Base-by-base conservation (phyloP, 2,329 filamentous ascomycete genomes). In the Colletotrichum coccodes region DNA sequence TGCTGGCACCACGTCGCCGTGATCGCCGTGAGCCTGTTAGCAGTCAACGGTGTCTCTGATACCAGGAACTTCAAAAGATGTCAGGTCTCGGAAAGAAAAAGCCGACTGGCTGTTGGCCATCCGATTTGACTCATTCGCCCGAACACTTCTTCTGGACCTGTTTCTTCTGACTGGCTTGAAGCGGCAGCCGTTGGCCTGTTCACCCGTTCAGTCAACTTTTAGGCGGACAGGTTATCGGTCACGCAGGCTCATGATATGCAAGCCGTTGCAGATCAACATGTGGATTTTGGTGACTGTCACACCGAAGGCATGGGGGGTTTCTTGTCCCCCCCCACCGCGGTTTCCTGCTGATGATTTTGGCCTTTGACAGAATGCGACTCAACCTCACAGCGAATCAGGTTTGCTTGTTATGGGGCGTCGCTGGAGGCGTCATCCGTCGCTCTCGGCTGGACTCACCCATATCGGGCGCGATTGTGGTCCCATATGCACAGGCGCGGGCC, bases 231-330 rank as follows among this genome's bases (percentile, higher is more conserved):
- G 32, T 46, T 26, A 7, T 54, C 3, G 38, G 32, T 50, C 26
- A 32, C 65, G 28, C 49, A 40, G 23, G 56, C 21, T 14, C 38
- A n/a, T 23, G 30, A 30, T 23, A 60, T 62, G 64, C 67, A 68
- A 69, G 67, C 50, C 52, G 64, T 34, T 44, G 67, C 57, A 68
- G 64, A 70, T 70, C 57, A 40, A 38, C n/a, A 58, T 63, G 53
- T 63, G 40, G 36, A 42, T 56, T 47, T 47, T 47, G 30, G 46
- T 34, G 54, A 42, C 30, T 28, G 49, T 42, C 38, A 26, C 66
- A 52, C 42, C 6, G 26, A 42, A 34, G 2, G 12, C 21, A 47
- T 12, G 18, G 23, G 28, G 30, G 11, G n/a, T n/a, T n/a, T n/a
- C n/a, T n/a, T n/a, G n/a, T n/a, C n/a, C n/a, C n/a, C n/a, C n/a